Base-by-base conservation (phyloP, 768 basidiomycete genomes). In the Naganishia vishniacii region DNA sequence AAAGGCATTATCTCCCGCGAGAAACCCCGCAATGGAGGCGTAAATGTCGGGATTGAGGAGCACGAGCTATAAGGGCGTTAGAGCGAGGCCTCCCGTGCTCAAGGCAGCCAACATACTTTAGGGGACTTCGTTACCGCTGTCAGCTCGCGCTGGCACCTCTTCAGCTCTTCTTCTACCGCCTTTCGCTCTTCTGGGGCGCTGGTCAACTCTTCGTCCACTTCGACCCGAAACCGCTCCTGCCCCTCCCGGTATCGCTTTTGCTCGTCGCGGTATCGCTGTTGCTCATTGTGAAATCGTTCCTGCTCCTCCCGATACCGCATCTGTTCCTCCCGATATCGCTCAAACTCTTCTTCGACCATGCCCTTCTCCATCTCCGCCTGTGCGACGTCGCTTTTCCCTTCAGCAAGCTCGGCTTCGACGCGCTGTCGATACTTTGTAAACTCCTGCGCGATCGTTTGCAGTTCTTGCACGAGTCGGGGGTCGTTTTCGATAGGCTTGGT, bases 301-400 rank as follows among this genome's bases (percentile, higher is more conserved):
- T 51, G 29, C 18, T 51, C 32, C 49, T 8, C 37, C 9, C 37
- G 37, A n/a, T n/a, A n/a, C n/a, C n/a, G n/a, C n/a, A n/a, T n/a
- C n/a, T n/a, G n/a, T n/a, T 51, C 49, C 37, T 15, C 23, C 37
- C 34, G 32, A 15, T 25, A 56, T 6, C 31, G 53, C 53, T 23
- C 34, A 37, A 56, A 40, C 37, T 56, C 34, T 7, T 37, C 34
- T 20, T 56, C 53, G 11, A 56, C 8, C 34, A 40, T 56, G 11
- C 31, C 20, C 31, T 51, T 51, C 31, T 51, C 49, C 49, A 29
- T 51, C 18, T 51, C 49, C 49, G 32, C 18, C 49, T 32, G 9
- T 5, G 49, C 49, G 7, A 51, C 29, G 12, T 32, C 49, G 7
- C 8, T 37, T 18, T 51, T 32, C 49, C 29, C 18, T 7, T 51